phyloP scores from a whole-genome alignment of 1,284 basidiomycete species.

The Athelia psychrophila region DNA sequence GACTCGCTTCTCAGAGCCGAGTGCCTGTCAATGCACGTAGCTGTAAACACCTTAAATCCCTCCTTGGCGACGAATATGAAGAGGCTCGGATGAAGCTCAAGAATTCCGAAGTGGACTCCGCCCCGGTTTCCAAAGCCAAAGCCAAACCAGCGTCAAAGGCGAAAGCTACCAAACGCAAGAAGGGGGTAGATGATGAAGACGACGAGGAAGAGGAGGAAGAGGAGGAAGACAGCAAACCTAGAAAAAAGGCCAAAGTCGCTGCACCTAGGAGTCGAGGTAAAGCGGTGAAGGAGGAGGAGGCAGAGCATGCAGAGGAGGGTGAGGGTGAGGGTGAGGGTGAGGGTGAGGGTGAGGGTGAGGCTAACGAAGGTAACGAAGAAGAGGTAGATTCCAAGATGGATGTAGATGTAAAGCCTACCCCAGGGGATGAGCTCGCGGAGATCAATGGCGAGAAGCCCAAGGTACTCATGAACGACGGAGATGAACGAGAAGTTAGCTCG shows the following conservation, averaged over 20 bases:
- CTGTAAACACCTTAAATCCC: slow-evolving; percentile 39
- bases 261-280: background rate
- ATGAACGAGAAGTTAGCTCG: slow-evolving; percentile 40
- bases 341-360: too few species aligned
- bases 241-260: slow-evolving; percentile 2
- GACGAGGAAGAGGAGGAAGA: slow-evolving; percentile 17
- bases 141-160: slow-evolving; percentile 22
- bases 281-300: too few species aligned
- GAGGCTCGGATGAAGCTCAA: slow-evolving; percentile 24
- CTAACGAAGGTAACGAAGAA: background rate
- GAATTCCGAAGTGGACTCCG: slow-evolving; percentile 2
- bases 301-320: slow-evolving; percentile 6
- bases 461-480: slow-evolving; percentile 37
- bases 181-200: slow-evolving; percentile 13
- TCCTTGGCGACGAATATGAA: slow-evolving; percentile 41
- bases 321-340: slow-evolving; percentile 7
- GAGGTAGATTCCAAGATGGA: background rate
- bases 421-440: slow-evolving; percentile 35
- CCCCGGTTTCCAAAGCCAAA: background rate
- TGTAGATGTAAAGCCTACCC: background rate
- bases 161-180: slow-evolving; percentile 22
- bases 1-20: slow-evolving; percentile 19
- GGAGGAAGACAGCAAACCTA: slow-evolving; percentile 10
- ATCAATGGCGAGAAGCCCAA: slow-evolving; percentile 46
- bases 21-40: slow-evolving; percentile 32